A percentile compares a stretch with the other conserved stretches of the same genome.
These are phyloP conservation scores for Rhizopogon parksii DNA, from an alignment of 1,284 basidiomycete species.

Conservation along the genomic window DNA sequence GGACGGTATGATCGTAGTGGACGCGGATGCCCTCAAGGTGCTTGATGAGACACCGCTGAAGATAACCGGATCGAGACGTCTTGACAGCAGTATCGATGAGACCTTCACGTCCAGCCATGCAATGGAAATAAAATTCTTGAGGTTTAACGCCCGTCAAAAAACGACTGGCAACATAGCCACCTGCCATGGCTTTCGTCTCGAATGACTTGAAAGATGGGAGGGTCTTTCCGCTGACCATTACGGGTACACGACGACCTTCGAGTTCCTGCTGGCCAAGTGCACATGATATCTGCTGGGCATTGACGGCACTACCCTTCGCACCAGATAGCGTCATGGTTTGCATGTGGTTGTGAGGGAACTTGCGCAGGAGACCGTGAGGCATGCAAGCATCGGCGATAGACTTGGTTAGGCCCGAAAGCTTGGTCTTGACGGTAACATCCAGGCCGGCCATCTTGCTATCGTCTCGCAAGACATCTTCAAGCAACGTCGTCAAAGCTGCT, in stretches of 20 bases:
- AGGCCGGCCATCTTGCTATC: slow-evolving; percentile 97
- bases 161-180: slow-evolving; percentile 99
- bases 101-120: slow-evolving; percentile 99
- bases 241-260: slow-evolving; percentile 96
- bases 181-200: slow-evolving; percentile 94
- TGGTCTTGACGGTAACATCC: slow-evolving; percentile 87
- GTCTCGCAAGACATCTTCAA: slow-evolving; percentile 95
- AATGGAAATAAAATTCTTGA: slow-evolving; percentile 99
- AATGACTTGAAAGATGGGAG: slow-evolving; percentile 96
- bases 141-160: slow-evolving; percentile 98
- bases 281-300: slow-evolving; percentile 97
- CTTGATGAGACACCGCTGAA: slow-evolving; percentile 98
- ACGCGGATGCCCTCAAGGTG: slow-evolving; percentile 95
- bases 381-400: slow-evolving; percentile 88
- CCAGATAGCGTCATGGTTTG: slow-evolving; percentile 98
- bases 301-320: slow-evolving; percentile 97
- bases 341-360: slow-evolving; percentile 99
- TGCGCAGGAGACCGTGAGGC: slow-evolving; percentile 82
- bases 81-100: slow-evolving; percentile 99
- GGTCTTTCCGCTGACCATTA: slow-evolving; percentile 99
- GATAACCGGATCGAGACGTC: slow-evolving; percentile 96
- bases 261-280: slow-evolving; percentile 95
- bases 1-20: slow-evolving; percentile 97
- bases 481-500: slow-evolving; percentile 47
- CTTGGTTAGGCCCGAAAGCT: slow-evolving; percentile 79